Conservation (phyloP, 2,329 filamentous ascomycete species). For the Stachybotrys elegans region DNA sequence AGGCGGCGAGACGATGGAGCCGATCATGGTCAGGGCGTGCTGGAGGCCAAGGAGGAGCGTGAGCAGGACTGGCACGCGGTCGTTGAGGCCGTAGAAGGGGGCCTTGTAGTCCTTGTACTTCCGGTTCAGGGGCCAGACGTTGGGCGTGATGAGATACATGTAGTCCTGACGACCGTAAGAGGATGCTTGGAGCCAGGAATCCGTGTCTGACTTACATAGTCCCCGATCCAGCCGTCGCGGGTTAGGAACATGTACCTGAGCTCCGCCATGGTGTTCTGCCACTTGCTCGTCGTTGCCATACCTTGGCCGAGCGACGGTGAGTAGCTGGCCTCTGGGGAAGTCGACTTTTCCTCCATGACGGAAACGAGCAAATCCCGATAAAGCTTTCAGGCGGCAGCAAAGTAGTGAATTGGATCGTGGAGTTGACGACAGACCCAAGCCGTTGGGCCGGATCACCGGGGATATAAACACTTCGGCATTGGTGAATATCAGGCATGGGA, state of each 20-base stretch:
- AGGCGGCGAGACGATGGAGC: conserved; percentile 51
- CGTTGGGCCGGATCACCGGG: no score
- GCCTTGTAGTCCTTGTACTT: conserved; percentile 6
- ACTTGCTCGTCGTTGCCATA: neutral
- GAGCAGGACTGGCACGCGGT: conserved; percentile 62
- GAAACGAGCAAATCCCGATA: no score
- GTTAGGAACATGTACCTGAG: neutral
- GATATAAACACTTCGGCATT: no score
- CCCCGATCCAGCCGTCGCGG: neutral
- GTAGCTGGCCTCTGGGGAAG: neutral
- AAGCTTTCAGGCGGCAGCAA: no score
- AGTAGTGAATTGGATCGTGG: no score
- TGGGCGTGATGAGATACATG: conserved; percentile 8
- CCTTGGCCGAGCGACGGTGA: conserved; percentile 1
- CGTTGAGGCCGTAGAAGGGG: conserved; percentile 66
- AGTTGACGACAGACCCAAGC: no score
- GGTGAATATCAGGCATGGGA: no score
- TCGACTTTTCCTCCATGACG: neutral
- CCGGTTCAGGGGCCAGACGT: conserved; percentile 7
- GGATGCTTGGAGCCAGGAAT: neutral
- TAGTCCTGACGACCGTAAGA: conserved; percentile 4
- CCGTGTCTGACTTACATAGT: neutral
- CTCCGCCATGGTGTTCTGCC: neutral
- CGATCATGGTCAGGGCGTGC: conserved; percentile 64
- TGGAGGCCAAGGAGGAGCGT: conserved; percentile 64